A percentile compares a stretch with the other conserved stretches of the same genome.
phyloP scores from a whole-genome alignment of 108 stramenopile genomes.

The Fistulifera pelliculosa region DNA sequence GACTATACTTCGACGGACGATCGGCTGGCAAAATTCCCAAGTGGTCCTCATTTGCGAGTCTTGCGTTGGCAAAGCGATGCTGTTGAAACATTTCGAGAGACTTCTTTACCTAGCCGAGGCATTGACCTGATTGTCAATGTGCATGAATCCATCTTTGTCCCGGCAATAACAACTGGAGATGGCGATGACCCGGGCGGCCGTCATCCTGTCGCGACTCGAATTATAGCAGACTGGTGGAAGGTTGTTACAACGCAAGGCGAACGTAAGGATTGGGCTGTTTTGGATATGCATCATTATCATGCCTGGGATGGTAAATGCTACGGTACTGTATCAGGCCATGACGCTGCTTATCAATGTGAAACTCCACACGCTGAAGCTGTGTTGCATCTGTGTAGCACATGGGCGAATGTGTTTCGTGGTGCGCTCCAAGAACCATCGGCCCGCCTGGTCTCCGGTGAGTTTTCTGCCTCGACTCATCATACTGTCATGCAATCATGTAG shows the following conservation, averaged over 20 bases:
- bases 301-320: slow-evolving; percentile 55
- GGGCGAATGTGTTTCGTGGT: slow-evolving; percentile 43
- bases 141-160: slow-evolving; percentile 47
- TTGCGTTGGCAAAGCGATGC: slow-evolving; percentile 62
- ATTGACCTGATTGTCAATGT: slow-evolving; percentile 62
- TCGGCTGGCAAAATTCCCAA: slow-evolving; percentile 16
- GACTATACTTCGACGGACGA: slow-evolving; percentile 34
- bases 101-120: slow-evolving; percentile 47
- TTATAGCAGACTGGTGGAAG: slow-evolving; percentile 58
- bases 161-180: slow-evolving; percentile 10
- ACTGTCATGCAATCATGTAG: slow-evolving; percentile 55
- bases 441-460: slow-evolving; percentile 54
- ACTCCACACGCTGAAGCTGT: background rate
- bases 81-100: slow-evolving; percentile 46
- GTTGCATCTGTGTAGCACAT: slow-evolving; percentile 34
- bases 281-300: slow-evolving; percentile 77
- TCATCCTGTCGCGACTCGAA: slow-evolving; percentile 19
- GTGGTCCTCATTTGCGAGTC: slow-evolving; percentile 66
- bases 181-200: slow-evolving; percentile 17
- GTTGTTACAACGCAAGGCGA: slow-evolving; percentile 42
- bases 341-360: slow-evolving; percentile 3
- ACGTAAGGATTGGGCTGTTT: slow-evolving; percentile 48
- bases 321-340: slow-evolving; percentile 44
- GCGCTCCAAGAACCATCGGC: slow-evolving; percentile 38
- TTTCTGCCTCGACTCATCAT: slow-evolving; percentile 67